phyloP scores from a whole-genome alignment of 805 yeast species.

The Cyberlindnera xylosilytica region DNA sequence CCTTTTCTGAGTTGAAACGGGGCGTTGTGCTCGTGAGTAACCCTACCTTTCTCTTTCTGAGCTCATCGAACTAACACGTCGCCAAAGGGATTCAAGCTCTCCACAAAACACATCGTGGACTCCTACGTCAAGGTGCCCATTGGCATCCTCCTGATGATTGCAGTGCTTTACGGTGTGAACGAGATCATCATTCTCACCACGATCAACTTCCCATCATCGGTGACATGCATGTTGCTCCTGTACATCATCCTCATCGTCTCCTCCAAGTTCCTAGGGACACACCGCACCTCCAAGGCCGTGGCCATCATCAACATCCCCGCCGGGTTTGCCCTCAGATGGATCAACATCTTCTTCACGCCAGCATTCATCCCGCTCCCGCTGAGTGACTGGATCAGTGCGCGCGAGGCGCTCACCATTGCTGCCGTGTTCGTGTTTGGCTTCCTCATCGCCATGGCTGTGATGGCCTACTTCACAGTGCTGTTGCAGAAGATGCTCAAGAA shows the following conservation, averaged over 20 bases:
- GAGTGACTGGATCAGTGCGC: constrained; percentile 59
- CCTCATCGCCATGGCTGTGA: constrained; percentile 44
- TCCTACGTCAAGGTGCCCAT: constrained; percentile 24
- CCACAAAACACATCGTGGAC: constrained; percentile 20
- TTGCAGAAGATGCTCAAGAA: constrained; percentile 32
- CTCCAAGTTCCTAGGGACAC: constrained; percentile 37
- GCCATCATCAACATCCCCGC: constrained; percentile 53
- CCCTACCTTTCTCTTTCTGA: background rate
- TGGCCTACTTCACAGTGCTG: constrained; percentile 46
- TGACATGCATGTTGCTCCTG: constrained; percentile 62
- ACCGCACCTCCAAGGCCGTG: constrained; percentile 25
- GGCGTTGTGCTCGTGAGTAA: background rate
- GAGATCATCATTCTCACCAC: constrained; percentile 20
- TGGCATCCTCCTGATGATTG: constrained; percentile 21
- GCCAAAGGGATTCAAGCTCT: constrained; percentile 19
- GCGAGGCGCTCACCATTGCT: constrained; percentile 69
- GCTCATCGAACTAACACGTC: background rate
- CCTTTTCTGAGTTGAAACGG: background rate
- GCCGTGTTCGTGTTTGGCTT: constrained; percentile 72
- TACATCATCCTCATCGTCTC: constrained; percentile 42
- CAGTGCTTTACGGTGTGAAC: constrained; percentile 25
- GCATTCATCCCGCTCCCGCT: constrained; percentile 71
- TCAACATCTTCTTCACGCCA: constrained; percentile 74
- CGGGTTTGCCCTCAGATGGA: constrained; percentile 73
- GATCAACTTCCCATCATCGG: constrained; percentile 66